phyloP scores from a whole-genome alignment of 257 asterid genomes.

The Ballota nigra region DNA sequence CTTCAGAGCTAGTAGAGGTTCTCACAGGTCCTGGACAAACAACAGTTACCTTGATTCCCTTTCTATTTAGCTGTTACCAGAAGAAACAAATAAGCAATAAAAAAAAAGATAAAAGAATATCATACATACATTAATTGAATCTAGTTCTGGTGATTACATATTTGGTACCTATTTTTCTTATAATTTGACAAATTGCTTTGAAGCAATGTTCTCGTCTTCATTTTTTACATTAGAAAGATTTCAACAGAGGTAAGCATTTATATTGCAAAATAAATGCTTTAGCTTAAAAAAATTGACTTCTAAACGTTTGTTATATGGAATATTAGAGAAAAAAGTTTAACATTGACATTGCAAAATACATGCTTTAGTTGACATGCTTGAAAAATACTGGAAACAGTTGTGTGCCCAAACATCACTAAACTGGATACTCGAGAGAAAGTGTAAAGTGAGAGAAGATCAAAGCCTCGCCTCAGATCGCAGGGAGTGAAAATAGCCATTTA shows the following conservation, averaged over 20 bases:
- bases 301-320: neutral
- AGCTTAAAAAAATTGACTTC: neutral
- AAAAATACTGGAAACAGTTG: neutral
- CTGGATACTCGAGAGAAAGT: neutral
- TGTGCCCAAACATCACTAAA: constrained; percentile 10
- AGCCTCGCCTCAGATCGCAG: constrained; percentile 86
- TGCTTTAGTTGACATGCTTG: neutral
- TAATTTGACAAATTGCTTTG: neutral
- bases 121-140: neutral
- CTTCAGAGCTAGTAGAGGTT: constrained; percentile 54
- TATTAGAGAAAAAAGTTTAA: neutral
- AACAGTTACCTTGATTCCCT: constrained; percentile 91
- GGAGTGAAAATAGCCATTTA: constrained; percentile 88
- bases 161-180: constrained; percentile 4
- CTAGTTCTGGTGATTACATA: neutral
- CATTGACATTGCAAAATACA: neutral
- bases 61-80: constrained; percentile 61
- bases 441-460: neutral
- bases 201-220: constrained; percentile 1
- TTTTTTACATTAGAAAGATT: neutral
- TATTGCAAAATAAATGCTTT: neutral
- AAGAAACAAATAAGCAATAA: constrained; percentile 7
- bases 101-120: neutral
- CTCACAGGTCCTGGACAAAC: constrained; percentile 93
- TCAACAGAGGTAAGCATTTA: neutral